Evolutionary conservation across 2,329 filamentous ascomycete genomes (phyloP), one percentile per base, ranked within the genome.

Genomic region (Trichoderma oligosporum): DNA sequence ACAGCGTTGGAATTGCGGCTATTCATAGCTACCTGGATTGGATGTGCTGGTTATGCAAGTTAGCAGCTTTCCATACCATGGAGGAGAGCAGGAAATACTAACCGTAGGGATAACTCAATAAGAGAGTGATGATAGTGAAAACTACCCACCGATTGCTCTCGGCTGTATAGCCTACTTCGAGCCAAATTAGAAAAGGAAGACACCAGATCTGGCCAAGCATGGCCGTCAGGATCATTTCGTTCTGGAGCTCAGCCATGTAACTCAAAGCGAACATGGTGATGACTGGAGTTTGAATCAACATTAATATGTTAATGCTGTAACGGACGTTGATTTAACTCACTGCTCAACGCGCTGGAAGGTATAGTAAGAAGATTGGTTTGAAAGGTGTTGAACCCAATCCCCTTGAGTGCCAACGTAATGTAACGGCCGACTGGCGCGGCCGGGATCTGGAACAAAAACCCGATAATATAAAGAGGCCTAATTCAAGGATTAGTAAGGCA

Each of bases 1-100:
- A 87, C 84, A 3, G 78, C 77, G 24, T 82, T 82, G 1, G 82
- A 79, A 65, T 87, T 87, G 52, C 82, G 77, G 4, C 81, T 83
- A 2, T 79, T 83, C 68, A 82, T 80, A 0, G 78, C 81, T 0
- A 85, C 83, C 9, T 79, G 64, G 31, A 73, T 70, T 18, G 70
- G 68, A 20, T 72, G 70, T 20, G 63, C 63, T 65, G 20, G 8
- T 47, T 4, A 47, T 18, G 8, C 7, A 7, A 54, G 2, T 72
- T 74, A 35, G 74, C 4, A 20, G 16, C 16, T 42, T 33, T 25
- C 8, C 16, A 16, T 20, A 25, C 16, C 8, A 11, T 7, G 16
- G 12, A 8, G 1, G 53, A 61, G 65, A 62, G 20, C 25, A 31
- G 16, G 41, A 14, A 12, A 9, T 22, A 42, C 22, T 42, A 29